These are phyloP conservation scores for Pyronema omphalodes DNA, from an alignment of 495 filamentous ascomycete species.

Conservation along the genomic window DNA sequence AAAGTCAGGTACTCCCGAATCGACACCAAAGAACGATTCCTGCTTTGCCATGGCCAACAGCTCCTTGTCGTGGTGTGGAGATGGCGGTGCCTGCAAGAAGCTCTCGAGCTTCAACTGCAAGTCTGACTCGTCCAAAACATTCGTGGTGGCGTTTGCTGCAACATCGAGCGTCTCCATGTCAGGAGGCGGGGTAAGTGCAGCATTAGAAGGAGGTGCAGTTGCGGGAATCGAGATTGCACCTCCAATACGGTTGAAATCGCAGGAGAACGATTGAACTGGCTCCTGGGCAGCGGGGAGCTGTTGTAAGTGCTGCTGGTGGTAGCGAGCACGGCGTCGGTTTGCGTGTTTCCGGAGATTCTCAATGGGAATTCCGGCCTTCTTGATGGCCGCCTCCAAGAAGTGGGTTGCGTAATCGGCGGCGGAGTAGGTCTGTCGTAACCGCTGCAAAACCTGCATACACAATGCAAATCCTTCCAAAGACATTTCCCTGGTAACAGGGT, in stretches of 20 bases:
- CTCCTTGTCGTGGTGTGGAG: conserved; percentile 15
- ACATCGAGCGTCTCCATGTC: conserved; percentile 12
- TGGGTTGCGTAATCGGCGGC: conserved; percentile 72
- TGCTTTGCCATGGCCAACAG: not conserved
- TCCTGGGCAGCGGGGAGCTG: not conserved
- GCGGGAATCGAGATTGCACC: conserved; percentile 19
- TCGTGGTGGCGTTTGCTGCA: not conserved
- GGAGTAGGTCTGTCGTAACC: conserved; percentile 65
- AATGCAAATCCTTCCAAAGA: conserved; percentile 61
- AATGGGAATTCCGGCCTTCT: conserved; percentile 51
- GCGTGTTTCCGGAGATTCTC: conserved; percentile 16
- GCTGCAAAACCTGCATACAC: conserved; percentile 70
- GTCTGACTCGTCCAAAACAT: conserved; percentile 13
- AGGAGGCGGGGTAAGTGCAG: conserved; percentile 21
- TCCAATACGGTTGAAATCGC: not conserved
- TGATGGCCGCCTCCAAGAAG: conserved; percentile 68
- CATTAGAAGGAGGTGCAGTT: conserved; percentile 19
- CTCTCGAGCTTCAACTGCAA: conserved; percentile 23
- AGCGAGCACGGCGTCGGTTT: conserved; percentile 8
- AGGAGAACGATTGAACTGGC: not conserved
- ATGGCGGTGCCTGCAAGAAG: conserved; percentile 20
- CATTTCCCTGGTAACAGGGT: conserved; percentile 44
- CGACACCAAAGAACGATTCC: not conserved
- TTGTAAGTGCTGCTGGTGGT: conserved; percentile 6
- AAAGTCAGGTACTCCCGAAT: conserved; percentile 14